These are phyloP conservation scores for Grosmannia penicillata DNA, from an alignment of 2,329 filamentous ascomycete genomes.

Conservation along the genomic window DNA sequence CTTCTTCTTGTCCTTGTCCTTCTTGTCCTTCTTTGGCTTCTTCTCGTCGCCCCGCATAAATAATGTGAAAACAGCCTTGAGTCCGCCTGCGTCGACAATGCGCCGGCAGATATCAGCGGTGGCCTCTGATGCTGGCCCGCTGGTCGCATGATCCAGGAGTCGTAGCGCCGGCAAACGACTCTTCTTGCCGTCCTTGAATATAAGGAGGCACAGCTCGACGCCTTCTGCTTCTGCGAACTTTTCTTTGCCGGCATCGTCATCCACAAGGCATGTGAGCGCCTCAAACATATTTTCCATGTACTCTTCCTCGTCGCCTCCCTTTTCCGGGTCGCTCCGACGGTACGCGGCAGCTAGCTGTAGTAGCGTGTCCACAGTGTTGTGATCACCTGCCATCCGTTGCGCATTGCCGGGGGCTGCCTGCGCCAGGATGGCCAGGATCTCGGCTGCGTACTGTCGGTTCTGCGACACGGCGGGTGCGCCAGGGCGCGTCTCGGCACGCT, in stretches of 20 bases:
- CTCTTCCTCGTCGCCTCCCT: slow-evolving; percentile 81
- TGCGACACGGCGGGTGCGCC: slow-evolving; percentile 42
- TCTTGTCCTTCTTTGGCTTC: slow-evolving; percentile 1
- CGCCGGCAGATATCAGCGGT: slow-evolving; percentile 49
- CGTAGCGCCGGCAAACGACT: slow-evolving; percentile 57
- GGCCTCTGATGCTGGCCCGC: slow-evolving; percentile 18
- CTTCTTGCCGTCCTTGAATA: slow-evolving; percentile 70
- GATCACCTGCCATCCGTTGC: slow-evolving; percentile 39
- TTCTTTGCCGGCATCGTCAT: slow-evolving; percentile 54
- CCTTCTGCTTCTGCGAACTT: slow-evolving; percentile 85
- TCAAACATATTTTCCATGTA: slow-evolving; percentile 93
- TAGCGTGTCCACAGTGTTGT: slow-evolving; percentile 63
- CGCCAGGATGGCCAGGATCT: slow-evolving; percentile 77
- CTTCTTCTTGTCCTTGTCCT: background rate
- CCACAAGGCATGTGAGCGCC: slow-evolving; percentile 63
- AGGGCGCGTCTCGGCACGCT: slow-evolving; percentile 38
- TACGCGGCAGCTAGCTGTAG: slow-evolving; percentile 77
- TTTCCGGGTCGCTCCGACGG: slow-evolving; percentile 70
- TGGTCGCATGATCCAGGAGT: slow-evolving; percentile 69
- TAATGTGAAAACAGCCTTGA: slow-evolving; percentile 72
- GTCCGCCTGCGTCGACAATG: slow-evolving; percentile 67
- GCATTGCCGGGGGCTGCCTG: slow-evolving; percentile 59
- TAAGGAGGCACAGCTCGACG: slow-evolving; percentile 78
- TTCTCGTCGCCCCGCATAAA: slow-evolving; percentile 60
- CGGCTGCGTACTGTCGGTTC: slow-evolving; percentile 91